These are phyloP conservation scores for Hemileccinum impolitum DNA, from an alignment of 768 basidiomycete species.

Conservation along the genomic window DNA sequence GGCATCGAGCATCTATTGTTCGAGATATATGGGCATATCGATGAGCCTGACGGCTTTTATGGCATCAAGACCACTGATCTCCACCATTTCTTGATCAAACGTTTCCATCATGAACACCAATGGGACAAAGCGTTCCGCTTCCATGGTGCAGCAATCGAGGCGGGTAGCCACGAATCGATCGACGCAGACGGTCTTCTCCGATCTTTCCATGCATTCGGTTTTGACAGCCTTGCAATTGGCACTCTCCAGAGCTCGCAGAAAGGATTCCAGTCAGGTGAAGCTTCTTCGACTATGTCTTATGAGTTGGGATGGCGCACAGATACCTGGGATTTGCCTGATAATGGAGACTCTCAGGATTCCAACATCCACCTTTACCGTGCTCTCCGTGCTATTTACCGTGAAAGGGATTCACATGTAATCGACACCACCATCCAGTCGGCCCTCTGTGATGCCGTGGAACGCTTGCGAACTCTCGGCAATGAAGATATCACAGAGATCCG, in stretches of 20 bases:
- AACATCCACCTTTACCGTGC: constrained; percentile 71
- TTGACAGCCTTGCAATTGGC: constrained; percentile 80
- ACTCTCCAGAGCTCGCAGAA: constrained; percentile 48
- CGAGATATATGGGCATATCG: constrained; percentile 91
- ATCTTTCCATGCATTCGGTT: constrained; percentile 87
- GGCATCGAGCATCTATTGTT: constrained; percentile 72
- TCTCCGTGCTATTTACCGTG: constrained; percentile 78
- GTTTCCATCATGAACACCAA: constrained; percentile 89
- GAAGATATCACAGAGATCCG: constrained; percentile 81
- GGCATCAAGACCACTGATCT: constrained; percentile 80
- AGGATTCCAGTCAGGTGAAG: constrained; percentile 24
- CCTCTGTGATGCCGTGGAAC: constrained; percentile 58
- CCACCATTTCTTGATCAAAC: constrained; percentile 74
- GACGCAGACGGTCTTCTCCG: constrained; percentile 67
- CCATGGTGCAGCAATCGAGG: constrained; percentile 82
- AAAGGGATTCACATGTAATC: constrained; percentile 53
- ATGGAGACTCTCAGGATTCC: constrained; percentile 38
- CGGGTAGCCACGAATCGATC: constrained; percentile 38
- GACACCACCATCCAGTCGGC: constrained; percentile 48
- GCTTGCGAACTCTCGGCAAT: constrained; percentile 61
- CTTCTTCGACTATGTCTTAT: constrained; percentile 56
- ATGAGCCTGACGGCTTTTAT: constrained; percentile 98
- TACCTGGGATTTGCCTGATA: constrained; percentile 89
- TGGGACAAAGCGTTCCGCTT: constrained; percentile 90
- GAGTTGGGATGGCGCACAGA: constrained; percentile 92